Evolutionary conservation across 257 asterid genomes (phyloP).

Genomic region (Pogostemon cablin): DNA sequence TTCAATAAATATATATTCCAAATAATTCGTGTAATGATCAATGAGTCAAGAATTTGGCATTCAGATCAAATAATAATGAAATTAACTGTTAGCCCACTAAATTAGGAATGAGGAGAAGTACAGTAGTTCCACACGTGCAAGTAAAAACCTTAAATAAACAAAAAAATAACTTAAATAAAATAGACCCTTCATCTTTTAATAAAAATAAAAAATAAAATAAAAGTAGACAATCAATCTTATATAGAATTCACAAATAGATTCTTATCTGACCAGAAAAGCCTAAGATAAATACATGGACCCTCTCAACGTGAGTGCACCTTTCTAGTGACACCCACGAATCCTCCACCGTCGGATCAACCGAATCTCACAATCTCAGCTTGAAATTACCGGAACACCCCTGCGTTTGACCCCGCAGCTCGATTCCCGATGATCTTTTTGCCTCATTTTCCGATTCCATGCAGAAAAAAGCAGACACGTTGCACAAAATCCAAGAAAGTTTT

Average conservation of each 20-base stretch:
- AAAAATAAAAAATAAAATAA: no score
- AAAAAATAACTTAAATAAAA: no score
- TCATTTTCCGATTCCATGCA: constrained; percentile 55
- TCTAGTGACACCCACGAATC: background rate
- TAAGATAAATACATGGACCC: constrained; percentile 10
- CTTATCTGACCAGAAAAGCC: constrained; percentile 2
- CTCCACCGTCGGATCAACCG: constrained; percentile 35
- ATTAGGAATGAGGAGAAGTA: no score
- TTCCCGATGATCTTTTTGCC: constrained; percentile 40
- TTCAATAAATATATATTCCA: no score
- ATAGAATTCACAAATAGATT: constrained; percentile 18
- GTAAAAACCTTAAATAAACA: no score
- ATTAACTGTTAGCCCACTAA: no score
- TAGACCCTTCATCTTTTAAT: no score
- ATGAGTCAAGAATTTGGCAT: no score
- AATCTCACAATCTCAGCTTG: constrained; percentile 18
- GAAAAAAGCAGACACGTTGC: constrained; percentile 47
- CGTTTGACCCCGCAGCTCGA: constrained; percentile 32
- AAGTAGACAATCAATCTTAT: no score
- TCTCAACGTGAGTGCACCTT: constrained; percentile 24
- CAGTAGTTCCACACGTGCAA: no score
- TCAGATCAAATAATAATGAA: no score
- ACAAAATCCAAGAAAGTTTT: constrained; percentile 44
- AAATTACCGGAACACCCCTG: constrained; percentile 33
- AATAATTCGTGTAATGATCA: no score